Percentiles rank a stretch among this genome's conserved stretches.
phyloP scores from a whole-genome alignment of 2,329 filamentous ascomycete species.

The Hymenoscyphus fraxineus region DNA sequence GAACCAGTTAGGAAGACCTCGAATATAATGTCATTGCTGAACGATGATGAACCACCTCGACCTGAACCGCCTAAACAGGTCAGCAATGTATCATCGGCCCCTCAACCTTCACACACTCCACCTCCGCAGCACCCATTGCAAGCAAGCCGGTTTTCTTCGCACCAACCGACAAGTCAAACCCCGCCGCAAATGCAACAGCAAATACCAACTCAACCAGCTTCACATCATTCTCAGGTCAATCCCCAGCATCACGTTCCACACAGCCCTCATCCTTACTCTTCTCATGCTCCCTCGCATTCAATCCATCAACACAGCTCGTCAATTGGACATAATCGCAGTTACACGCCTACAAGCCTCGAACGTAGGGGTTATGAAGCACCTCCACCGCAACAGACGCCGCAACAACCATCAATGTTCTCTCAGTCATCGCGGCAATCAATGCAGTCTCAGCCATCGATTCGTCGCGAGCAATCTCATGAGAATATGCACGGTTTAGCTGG shows the following conservation, averaged over 20 bases:
- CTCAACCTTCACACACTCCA: conserved; percentile 25
- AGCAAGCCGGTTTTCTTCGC: conserved; percentile 37
- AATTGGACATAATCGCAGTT: conserved; percentile 30
- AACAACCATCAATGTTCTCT: conserved; percentile 28
- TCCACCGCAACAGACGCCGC: conserved; percentile 32
- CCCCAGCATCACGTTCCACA: conserved; percentile 37
- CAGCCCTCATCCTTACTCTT: conserved; percentile 42
- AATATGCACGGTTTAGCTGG: conserved; percentile 30
- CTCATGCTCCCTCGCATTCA: conserved; percentile 45
- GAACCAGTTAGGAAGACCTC: conserved; percentile 56
- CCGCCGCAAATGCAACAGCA: conserved; percentile 29
- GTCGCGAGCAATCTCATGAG: conserved; percentile 30
- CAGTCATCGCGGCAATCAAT: conserved; percentile 30
- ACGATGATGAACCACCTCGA: conserved; percentile 46
- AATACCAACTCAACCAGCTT: conserved; percentile 42
- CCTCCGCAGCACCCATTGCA: conserved; percentile 30
- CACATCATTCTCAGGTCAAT: not conserved
- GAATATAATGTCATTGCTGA: conserved; percentile 59
- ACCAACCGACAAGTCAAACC: conserved; percentile 33
- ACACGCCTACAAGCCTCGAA: conserved; percentile 31
- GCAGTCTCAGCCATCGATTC: conserved; percentile 27
- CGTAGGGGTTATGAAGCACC: conserved; percentile 40
- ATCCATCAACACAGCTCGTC: conserved; percentile 47
- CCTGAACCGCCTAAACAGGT: conserved; percentile 31
- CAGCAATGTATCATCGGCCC: conserved; percentile 24